phyloP scores from a whole-genome alignment of 768 basidiomycete species.

The Mycena albidolilacea region DNA sequence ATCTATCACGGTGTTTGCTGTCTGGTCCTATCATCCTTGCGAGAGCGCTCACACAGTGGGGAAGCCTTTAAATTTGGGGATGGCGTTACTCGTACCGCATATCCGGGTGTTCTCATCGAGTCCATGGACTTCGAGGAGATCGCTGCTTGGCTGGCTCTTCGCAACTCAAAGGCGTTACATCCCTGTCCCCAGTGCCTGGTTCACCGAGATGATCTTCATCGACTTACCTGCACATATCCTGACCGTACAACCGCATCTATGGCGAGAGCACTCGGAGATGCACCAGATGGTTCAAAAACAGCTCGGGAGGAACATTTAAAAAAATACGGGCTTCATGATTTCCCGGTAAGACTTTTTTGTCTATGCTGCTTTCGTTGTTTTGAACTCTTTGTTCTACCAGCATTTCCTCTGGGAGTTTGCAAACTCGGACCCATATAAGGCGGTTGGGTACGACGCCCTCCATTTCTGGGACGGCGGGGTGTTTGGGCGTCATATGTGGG shows the following conservation, averaged over 20 bases:
- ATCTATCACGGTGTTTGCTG: slow-evolving; percentile 31
- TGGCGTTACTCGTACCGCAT: slow-evolving; percentile 17
- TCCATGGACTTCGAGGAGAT: slow-evolving; percentile 37
- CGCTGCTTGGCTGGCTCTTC: slow-evolving; percentile 29
- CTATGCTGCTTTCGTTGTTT: neutral
- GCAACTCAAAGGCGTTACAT: slow-evolving; percentile 19
- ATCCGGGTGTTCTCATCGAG: slow-evolving; percentile 35
- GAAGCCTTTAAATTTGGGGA: slow-evolving; percentile 33
- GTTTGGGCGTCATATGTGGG: slow-evolving; percentile 28
- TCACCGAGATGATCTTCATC: slow-evolving; percentile 21
- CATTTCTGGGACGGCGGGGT: slow-evolving; percentile 29
- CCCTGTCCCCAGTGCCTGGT: slow-evolving; percentile 36
- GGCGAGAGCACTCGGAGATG: neutral
- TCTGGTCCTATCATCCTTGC: slow-evolving; percentile 20
- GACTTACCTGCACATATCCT: neutral
- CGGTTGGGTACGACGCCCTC: slow-evolving; percentile 23
- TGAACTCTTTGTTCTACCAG: neutral
- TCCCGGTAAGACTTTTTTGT: slow-evolving; percentile 15
- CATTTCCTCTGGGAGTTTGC: slow-evolving; percentile 28
- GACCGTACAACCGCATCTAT: slow-evolving; percentile 27
- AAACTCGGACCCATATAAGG: slow-evolving; percentile 25
- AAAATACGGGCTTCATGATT: slow-evolving; percentile 32
- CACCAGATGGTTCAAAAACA: neutral
- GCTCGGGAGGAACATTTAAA: slow-evolving; percentile 24
- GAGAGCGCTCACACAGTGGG: slow-evolving; percentile 26